Percentiles rank a stretch among this genome's conserved stretches.
Evolutionary conservation across 1,139 yeast genomes (phyloP).

Genomic region (Suhomyces wounanorum): DNA sequence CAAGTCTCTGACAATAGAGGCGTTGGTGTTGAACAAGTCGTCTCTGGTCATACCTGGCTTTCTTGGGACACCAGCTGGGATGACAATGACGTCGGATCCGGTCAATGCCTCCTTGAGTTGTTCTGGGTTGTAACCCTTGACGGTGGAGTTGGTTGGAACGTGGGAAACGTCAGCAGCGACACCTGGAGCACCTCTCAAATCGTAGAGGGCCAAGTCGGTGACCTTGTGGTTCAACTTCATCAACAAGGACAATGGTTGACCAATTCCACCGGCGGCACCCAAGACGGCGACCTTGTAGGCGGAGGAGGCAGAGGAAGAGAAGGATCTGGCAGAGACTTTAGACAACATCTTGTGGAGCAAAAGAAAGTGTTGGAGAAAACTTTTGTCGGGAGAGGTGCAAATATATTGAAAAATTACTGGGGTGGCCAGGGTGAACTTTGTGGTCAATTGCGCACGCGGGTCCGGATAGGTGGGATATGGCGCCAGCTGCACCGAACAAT

Average conservation of each 20-base stretch:
- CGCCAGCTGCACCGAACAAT: neutral
- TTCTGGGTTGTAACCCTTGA: slow-evolving; percentile 70
- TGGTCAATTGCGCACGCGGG: neutral
- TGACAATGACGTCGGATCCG: slow-evolving; percentile 75
- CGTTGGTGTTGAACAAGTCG: slow-evolving; percentile 90
- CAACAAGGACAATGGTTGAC: slow-evolving; percentile 88
- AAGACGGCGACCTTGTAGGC: slow-evolving; percentile 75
- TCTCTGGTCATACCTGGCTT: slow-evolving; percentile 99
- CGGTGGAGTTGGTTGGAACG: slow-evolving; percentile 77
- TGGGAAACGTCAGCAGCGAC: slow-evolving; percentile 92
- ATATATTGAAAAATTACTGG: slow-evolving; percentile 10
- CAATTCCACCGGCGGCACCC: slow-evolving; percentile 90
- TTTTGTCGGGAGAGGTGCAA: slow-evolving; percentile 8
- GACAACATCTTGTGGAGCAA: slow-evolving; percentile 37
- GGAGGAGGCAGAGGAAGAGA: slow-evolving; percentile 63
- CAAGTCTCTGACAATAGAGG: slow-evolving; percentile 82
- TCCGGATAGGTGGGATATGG: slow-evolving; percentile 1
- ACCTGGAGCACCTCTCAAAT: slow-evolving; percentile 88
- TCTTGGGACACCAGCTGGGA: slow-evolving; percentile 97
- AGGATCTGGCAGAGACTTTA: slow-evolving; percentile 61
- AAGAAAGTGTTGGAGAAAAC: slow-evolving; percentile 7
- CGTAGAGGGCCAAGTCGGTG: slow-evolving; percentile 76
- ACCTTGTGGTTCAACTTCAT: slow-evolving; percentile 65
- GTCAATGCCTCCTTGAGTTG: slow-evolving; percentile 61
- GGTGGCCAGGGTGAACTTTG: neutral